A percentile compares a stretch with the other conserved stretches of the same genome.
Conservation (phyloP, 129 eudicot species). For the Pulicaria dysenterica region DNA sequence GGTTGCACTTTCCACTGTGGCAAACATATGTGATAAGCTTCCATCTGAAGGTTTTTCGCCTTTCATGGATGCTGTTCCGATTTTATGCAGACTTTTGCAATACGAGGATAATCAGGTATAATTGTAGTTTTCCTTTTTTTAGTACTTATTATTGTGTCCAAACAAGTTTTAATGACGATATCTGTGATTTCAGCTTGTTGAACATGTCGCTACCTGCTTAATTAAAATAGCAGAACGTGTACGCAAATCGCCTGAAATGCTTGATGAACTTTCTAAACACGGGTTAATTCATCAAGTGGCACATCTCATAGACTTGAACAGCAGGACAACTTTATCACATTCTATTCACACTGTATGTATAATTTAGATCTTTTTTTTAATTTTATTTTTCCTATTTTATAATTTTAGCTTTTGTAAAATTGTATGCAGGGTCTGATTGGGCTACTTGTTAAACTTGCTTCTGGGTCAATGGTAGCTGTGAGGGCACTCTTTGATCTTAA, state of each 20-base stretch:
- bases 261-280: slow-evolving; percentile 79
- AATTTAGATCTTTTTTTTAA: neutral
- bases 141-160: neutral
- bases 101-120: slow-evolving; percentile 85
- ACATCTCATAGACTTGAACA: slow-evolving; percentile 72
- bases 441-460: slow-evolving; percentile 76
- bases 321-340: slow-evolving; percentile 61
- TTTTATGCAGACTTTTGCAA: slow-evolving; percentile 84
- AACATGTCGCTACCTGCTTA: slow-evolving; percentile 79
- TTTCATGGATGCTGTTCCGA: slow-evolving; percentile 91
- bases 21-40: slow-evolving; percentile 75
- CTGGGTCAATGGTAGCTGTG: slow-evolving; percentile 79
- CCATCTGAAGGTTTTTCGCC: slow-evolving; percentile 69
- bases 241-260: slow-evolving; percentile 50
- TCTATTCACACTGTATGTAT: slow-evolving; percentile 65
- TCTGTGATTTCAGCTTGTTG: slow-evolving; percentile 70
- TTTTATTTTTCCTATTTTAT: neutral
- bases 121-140: neutral
- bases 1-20: slow-evolving; percentile 86
- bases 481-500: slow-evolving; percentile 72
- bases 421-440: slow-evolving; percentile 72
- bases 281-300: slow-evolving; percentile 76
- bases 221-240: slow-evolving; percentile 71
- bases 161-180: slow-evolving; percentile 5
- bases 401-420: slow-evolving; percentile 13